phyloP scores from a whole-genome alignment of 140 eudicot species.

The Stevia rebaudiana region DNA sequence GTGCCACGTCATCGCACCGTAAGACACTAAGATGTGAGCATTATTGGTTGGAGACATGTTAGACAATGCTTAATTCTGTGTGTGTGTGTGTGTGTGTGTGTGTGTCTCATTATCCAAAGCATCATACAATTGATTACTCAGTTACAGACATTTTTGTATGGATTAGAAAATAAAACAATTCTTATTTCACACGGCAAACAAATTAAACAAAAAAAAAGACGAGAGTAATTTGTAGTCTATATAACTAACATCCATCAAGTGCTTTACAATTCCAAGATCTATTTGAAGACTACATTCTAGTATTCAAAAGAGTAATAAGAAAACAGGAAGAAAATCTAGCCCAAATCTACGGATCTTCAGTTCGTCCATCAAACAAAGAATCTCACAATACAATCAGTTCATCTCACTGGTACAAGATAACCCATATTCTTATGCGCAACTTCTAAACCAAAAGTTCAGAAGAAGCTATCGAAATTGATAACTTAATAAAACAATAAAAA shows the following conservation, averaged over 20 bases:
- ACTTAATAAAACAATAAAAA: background rate
- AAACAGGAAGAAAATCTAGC: background rate
- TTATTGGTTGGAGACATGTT: too few relatives aligned
- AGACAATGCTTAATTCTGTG: too few relatives aligned
- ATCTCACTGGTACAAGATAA: background rate
- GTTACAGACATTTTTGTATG: background rate
- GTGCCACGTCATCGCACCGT: too few relatives aligned
- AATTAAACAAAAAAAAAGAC: background rate
- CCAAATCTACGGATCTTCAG: background rate
- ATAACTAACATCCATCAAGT: conserved; percentile 1
- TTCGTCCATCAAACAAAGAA: background rate
- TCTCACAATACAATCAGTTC: background rate
- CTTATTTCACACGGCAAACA: background rate
- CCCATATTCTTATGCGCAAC: background rate
- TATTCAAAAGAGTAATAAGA: background rate
- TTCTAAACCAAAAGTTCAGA: background rate
- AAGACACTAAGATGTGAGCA: too few relatives aligned
- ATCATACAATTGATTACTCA: background rate
- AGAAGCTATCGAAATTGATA: background rate
- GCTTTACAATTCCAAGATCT: conserved; percentile 7
- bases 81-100: too few relatives aligned
- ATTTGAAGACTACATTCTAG: conserved; percentile 2
- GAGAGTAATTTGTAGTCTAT: too few relatives aligned
- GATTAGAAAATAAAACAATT: background rate
- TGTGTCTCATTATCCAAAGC: background rate